Evolutionary conservation across 306 rosid genomes (phyloP), one percentile per base, ranked within the genome.

Genomic region (Lathyrus sativus): DNA sequence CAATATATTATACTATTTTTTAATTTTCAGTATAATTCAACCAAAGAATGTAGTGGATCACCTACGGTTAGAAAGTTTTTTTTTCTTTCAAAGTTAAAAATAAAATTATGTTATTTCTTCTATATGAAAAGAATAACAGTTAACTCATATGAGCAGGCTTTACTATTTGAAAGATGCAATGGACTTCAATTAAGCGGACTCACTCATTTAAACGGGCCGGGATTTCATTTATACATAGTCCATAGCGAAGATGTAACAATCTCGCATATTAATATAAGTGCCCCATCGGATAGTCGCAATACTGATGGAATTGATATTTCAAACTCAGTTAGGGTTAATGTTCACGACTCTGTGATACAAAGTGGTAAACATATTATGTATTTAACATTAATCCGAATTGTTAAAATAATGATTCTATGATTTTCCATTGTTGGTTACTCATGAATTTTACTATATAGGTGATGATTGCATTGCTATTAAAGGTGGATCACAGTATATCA

Each of bases 381-480:
- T 19, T 19, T 19, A 19, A 19, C 22, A 19, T 19, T 19, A 19
- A 0, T 19, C 22, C 22, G 22, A 2, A 14, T 14, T 46, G n/a
- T 43, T 12, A 39, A 19, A 11, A 50, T 18, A 11, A 4, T 53
- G 29, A 44, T 24, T 65, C 12, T 18, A 37, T 0, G 0, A 13
- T 18, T 35, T 62, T 50, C 3, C n/a, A 29, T 18, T 19, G 49
- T 10, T 43, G n/a, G 3, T 24, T n/a, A 3, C 6, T 13, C 4
- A 3, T 22, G n/a, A 51, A 51, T 11, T 38, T 38, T 43, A 65
- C 11, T 2, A 54, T 29, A 17, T 66, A 82, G 91, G 86, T 11
- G 91, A 84, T 15, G 91, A 86, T 17, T 81, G 87, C 12, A 42
- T 86, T 31, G 86, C 88, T 1, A 51, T 84, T 6, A 74, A 77